These are phyloP conservation scores for Hanseniaspora taiwanica DNA, from an alignment of 805 yeast species.

Conservation along the genomic window DNA sequence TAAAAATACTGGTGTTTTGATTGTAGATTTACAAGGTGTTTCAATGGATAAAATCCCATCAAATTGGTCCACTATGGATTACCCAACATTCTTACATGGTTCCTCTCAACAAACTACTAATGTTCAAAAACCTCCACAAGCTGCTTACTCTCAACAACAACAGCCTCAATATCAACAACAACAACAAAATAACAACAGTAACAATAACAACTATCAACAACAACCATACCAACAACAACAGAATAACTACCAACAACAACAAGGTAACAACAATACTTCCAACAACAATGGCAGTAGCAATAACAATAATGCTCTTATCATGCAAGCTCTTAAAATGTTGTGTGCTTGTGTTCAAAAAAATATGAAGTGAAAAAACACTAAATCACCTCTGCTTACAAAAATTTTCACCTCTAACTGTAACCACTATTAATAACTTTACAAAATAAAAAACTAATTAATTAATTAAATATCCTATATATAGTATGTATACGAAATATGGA, in stretches of 20 bases:
- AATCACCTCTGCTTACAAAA: too few relatives aligned
- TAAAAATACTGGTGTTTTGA: constrained; percentile 68
- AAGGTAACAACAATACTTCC: constrained; percentile 20
- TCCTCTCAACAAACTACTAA: constrained; percentile 1
- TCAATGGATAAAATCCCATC: constrained; percentile 24
- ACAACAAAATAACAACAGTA: constrained; percentile 16
- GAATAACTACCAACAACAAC: constrained; percentile 15
- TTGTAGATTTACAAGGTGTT: constrained; percentile 47
- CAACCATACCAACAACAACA: constrained; percentile 16
- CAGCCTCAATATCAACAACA: constrained; percentile 16
- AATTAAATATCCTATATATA: too few relatives aligned
- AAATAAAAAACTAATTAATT: too few relatives aligned
- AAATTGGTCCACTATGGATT: constrained; percentile 18
- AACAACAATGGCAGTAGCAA: constrained; percentile 17
- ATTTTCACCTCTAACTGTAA: too few relatives aligned
- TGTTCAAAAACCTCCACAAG: constrained; percentile 10
- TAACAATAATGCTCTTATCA: constrained; percentile 13
- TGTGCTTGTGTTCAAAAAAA: constrained; percentile 25
- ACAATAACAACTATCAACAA: constrained; percentile 19
- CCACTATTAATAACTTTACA: too few relatives aligned
- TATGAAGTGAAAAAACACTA: too few relatives aligned
- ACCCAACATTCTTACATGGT: constrained; percentile 3
- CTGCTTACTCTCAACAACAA: constrained; percentile 10
- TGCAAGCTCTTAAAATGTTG: constrained; percentile 18
- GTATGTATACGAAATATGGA: too few relatives aligned